Conservation (phyloP, 495 filamentous ascomycete genomes). For the Neurospora sp. region DNA sequence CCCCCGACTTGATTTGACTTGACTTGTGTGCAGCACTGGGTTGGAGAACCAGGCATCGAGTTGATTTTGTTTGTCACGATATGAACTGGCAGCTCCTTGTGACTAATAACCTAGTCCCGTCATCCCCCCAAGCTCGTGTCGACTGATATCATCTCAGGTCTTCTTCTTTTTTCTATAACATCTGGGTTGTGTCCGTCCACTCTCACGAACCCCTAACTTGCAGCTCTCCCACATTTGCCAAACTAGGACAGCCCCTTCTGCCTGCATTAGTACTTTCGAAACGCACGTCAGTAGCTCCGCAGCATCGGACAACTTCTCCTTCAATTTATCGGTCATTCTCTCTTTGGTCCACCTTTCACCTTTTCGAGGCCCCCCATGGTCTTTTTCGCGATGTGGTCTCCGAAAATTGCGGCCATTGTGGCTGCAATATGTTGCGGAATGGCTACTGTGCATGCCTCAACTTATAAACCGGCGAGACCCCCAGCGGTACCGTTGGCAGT, state of each 20-base stretch:
- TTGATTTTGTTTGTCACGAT: neutral
- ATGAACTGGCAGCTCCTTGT: neutral
- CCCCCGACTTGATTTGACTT: no score
- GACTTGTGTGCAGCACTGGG: neutral
- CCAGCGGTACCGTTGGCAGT: conserved; percentile 19
- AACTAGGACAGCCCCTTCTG: neutral
- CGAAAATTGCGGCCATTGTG: conserved; percentile 2
- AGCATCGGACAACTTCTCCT: neutral
- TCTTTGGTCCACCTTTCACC: neutral
- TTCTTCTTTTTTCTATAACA: neutral
- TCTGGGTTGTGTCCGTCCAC: neutral
- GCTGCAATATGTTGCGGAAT: conserved; percentile 2
- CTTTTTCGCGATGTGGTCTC: conserved; percentile 1
- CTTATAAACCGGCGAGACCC: conserved; percentile 12
- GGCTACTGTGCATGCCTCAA: conserved; percentile 1
- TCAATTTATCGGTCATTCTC: neutral
- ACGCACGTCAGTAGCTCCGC: neutral
- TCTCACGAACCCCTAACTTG: neutral
- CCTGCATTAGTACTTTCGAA: neutral
- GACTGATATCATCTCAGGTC: neutral
- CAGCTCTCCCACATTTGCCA: neutral
- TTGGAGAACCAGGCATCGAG: neutral
- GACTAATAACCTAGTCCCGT: neutral
- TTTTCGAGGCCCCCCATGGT: neutral
- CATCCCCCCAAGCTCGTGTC: neutral